A percentile compares a stretch with the other conserved stretches of the same genome.
These are phyloP conservation scores for Pisolithus orientalis DNA, from an alignment of 768 basidiomycete genomes.

Conservation along the genomic window DNA sequence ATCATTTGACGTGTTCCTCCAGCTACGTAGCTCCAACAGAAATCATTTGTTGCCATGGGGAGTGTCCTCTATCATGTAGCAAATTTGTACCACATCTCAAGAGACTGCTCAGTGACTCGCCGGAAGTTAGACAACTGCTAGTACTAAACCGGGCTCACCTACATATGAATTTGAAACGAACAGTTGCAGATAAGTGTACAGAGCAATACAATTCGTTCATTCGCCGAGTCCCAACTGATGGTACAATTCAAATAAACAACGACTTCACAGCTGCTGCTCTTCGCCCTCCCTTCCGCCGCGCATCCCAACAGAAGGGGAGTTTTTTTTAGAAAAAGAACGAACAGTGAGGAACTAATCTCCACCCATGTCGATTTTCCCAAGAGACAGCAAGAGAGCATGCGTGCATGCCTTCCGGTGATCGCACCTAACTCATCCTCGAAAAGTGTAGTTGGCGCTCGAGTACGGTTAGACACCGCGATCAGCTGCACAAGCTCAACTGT, in stretches of 20 bases:
- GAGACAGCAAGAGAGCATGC: conserved; percentile 21
- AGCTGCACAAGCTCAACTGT: conserved; percentile 24
- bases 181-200: neutral
- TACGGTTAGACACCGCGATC: neutral
- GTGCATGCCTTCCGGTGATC: conserved; percentile 16
- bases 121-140: too few species aligned
- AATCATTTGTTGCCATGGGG: too few species aligned
- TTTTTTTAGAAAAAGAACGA: too few species aligned
- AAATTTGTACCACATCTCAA: too few species aligned
- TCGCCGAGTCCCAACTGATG: neutral
- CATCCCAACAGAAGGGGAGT: conserved; percentile 17
- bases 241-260: conserved; percentile 16
- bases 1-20: too few species aligned
- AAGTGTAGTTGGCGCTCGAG: neutral
- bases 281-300: conserved; percentile 4
- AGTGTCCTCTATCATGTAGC: too few species aligned
- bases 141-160: too few species aligned
- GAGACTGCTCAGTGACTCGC: too few species aligned
- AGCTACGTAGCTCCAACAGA: too few species aligned
- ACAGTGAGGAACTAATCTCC: conserved; percentile 2
- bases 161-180: too few species aligned
- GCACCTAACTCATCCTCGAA: conserved; percentile 7
- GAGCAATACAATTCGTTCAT: neutral
- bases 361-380: conserved; percentile 15
- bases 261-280: conserved; percentile 18